Base-by-base conservation (phyloP, 2,329 filamentous ascomycete species). In the Microcyclosporella mali region DNA sequence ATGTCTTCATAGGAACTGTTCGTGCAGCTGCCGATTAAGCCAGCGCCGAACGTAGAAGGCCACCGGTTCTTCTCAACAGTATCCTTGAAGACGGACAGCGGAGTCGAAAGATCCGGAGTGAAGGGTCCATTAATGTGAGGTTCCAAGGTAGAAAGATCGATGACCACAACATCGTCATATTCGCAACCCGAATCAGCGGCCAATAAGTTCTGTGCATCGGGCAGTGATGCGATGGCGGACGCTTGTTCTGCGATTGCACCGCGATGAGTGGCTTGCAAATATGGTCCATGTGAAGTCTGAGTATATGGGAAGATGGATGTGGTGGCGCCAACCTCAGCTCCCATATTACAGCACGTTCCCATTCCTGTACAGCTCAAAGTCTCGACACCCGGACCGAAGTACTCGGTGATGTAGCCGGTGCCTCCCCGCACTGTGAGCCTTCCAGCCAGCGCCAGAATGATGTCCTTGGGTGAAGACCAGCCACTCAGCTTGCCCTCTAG, bases 1-100 rank as follows among this genome's bases (percentile, higher is more conserved):
- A 98, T 98, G 64, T 98, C 92, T 69, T 95, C 85, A 66, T 97
- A 98, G 2, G 92, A 97, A 66, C 87, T 94, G 76, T 98, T 98
- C 38, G 92, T 98, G 74, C 92, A 98, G 70, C 88, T 95, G 47
- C 92, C 92, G 62, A 98, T 98, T 41, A 98, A 77, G 39, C 89
- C 89, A 18, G 92, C 90, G 10, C 88, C 92, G 49, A 98, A 84
- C 50, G 83, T 88, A 62, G 86, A 79, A 2, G 92, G 92, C 92
- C 92, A 98, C 38, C 84, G 72, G 66, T 95, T 88, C 56, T 84
- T 76, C 66, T 84, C 76, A 16, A 95, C 87, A 2, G 84, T 82
- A 45, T 86, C 77, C 62, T 88, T 88, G 72, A 98, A 98, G 61
- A 83, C 77, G 37, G 89, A 95, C 41, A 98, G 71, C 3, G 92